Base-by-base conservation (phyloP, 2,329 filamentous ascomycete species). In the Xylariaceae sp. region DNA sequence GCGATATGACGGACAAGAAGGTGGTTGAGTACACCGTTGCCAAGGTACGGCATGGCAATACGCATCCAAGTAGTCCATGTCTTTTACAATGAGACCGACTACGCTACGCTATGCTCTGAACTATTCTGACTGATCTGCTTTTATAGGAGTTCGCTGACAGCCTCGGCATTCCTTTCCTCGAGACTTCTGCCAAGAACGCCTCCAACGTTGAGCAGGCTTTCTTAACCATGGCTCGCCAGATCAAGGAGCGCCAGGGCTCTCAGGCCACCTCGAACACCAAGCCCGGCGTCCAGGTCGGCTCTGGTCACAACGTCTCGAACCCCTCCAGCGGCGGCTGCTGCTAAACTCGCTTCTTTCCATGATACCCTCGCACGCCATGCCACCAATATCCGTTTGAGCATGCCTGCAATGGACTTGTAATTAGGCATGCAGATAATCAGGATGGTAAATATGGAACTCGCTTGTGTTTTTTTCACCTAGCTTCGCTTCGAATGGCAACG, bases 1-100 rank as follows among this genome's bases (percentile, higher is more conserved):
- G 92, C 80, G 94, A 99, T 89, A 97, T 99, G 92, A 87, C 93
- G 61, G 94, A 99, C 81, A 99, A 99, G 89, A 99, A 97, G 84
- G 94, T 97, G 47, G 94, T 99, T 64, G 94, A 99, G 78, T 99
- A 99, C 85, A 96, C 92, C 66, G 94, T 97, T 69, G 94, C 94
- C 70, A 99, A 99, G 90, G 94, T 97, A 81, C 62, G 56, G 17
- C 44, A 56, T 30, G 23, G 23, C 23, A 4, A 30, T 50, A 53
- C 41, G 15, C 47, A 37, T 39, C 51, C 23, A 15, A 41, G 51
- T 44, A n/a, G 55, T 56, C 57, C 51, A 34, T 49, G 23, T 60
- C 39, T 56, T 34, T 53, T 51, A n/a, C 18, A 47, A 53, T 1
- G 15, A 37, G 2, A 3, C 17, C 17, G 5, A 17, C 17, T 17